These are phyloP conservation scores for Tanacetum coccineum DNA, from an alignment of 129 eudicot genomes.

Conservation along the genomic window DNA sequence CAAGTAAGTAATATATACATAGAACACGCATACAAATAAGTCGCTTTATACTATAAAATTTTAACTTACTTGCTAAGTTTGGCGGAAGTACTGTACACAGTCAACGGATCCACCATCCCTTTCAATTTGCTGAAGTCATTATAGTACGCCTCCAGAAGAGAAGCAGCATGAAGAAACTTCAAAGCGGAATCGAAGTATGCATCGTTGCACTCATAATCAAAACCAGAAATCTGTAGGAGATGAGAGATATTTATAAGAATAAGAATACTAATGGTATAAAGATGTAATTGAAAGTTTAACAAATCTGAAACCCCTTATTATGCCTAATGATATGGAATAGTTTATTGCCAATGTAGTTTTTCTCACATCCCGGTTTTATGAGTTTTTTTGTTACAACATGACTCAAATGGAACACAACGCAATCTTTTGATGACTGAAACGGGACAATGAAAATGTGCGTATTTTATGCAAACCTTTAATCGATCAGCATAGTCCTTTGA, in stretches of 20 bases:
- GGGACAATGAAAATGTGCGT: no score
- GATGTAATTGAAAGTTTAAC: no score
- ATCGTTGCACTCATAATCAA: slow-evolving; percentile 55
- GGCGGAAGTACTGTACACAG: slow-evolving; percentile 55
- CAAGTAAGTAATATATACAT: background rate
- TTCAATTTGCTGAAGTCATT: slow-evolving; percentile 33
- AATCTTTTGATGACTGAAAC: no score
- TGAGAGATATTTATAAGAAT: background rate
- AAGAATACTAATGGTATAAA: background rate
- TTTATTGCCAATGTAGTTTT: no score
- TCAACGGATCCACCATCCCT: slow-evolving; percentile 43
- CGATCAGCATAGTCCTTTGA: slow-evolving; percentile 60
- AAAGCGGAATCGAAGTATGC: slow-evolving; percentile 72
- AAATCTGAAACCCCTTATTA: background rate
- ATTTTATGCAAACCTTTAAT: slow-evolving; percentile 49
- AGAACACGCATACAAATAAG: background rate
- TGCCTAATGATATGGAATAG: background rate
- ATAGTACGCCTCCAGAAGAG: slow-evolving; percentile 55
- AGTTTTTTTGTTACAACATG: background rate
- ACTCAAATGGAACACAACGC: no score
- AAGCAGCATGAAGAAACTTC: slow-evolving; percentile 80
- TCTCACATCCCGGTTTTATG: no score
- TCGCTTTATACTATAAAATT: background rate
- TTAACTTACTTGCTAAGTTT: slow-evolving; percentile 66
- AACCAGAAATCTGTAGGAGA: slow-evolving; percentile 57